Base-by-base conservation (phyloP, 2,329 filamentous ascomycete genomes). In the Coniochaeta hoffmannii region DNA sequence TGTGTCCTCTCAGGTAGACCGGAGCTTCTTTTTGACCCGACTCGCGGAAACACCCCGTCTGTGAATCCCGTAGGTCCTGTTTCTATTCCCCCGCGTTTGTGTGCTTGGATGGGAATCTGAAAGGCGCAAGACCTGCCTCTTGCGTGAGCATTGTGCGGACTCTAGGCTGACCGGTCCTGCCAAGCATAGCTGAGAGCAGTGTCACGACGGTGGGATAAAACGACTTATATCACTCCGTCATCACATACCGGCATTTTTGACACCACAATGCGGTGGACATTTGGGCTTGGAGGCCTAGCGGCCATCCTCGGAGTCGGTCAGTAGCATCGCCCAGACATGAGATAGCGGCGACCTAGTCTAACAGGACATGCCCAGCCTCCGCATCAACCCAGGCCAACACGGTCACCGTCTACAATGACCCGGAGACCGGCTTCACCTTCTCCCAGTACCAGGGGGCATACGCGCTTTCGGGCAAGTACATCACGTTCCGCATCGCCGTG, bases 341-440 rank as follows among this genome's bases (percentile, higher is more conserved):
- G 8, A 12, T 19, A n/a, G 6, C 11, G 12, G 12, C 41, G 22
- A 28, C 22, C 10, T 15, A 8, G 5, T 31, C 49, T 51, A 34
- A 51, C 49, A 51, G 9, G 15, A 38, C 49, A 26, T 28, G 15
- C n/a, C n/a, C 32, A 53, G 50, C 50, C 3, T 53, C 50, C 19
- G 50, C 50, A 15, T 10, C 31, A 12, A 17, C 9, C 34, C 50
- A 38, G 24, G 50, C 31, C 10, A 38, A 28, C 9, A 28, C 50
- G 2, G 49, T 34, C 2, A 53, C 58, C 26, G 34, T 61, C 41
- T 70, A 69, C 54, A 62, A 63, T 24, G 72, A 74, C 52, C 58
- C 65, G 26, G 68, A 71, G 10, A 74, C 72, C 17, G 72, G 72
- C 32, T 71, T 78, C 51, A 72, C 69, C 14, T 77, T 74, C 60